Base-by-base conservation (phyloP, 2,329 filamentous ascomycete species). In the Arthroderma sp. region DNA sequence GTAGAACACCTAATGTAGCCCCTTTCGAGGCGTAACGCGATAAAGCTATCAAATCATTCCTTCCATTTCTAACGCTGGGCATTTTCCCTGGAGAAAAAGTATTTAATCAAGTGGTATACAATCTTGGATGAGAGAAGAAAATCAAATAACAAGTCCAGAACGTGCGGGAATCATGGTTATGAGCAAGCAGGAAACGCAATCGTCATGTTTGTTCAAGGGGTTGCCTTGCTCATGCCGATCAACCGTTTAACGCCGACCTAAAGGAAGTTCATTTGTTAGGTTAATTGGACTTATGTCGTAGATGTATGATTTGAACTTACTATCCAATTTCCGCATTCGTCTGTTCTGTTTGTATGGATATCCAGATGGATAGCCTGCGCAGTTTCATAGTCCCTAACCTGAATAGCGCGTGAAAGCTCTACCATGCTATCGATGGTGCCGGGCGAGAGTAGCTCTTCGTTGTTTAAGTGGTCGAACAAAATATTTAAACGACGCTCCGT, bases 391-490 rank as follows among this genome's bases (percentile, higher is more conserved):
- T 91, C 72, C 68, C 78, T 80, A 45, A 69, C 63, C 54, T 83
- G 76, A 44, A 93, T 64, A 28, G 82, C 77, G 50, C 76, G 68
- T 6, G 83, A 74, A 52, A 75, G 51, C 56, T 69, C 61, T 6
- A 59, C 59, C 60, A 73, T 68, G 45, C 66, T 67, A 36, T 63
- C 60, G 28, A 73, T 51, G 4, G 70, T 95, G 56, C 84, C 81
- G 1, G 83, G 77, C 67, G 83, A 84, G 44, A 96, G 72, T 36
- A 95, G 71, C 58, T 96, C 88, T 58, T 88, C 83, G 53, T 96
- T 96, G 73, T 96, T 98, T 39, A 98, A 72, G 63, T 95, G 87
- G 59, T 98, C 89, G 61, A 95, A 96, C n/a, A 98, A 71, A 41
- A 95, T 80, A 56, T 84, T 85, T 48, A 98, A 74, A 29, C 91